Evolutionary conservation across 805 yeast species (phyloP), one percentile per base, ranked within the genome.

Genomic region (Yarrowia deformans): DNA sequence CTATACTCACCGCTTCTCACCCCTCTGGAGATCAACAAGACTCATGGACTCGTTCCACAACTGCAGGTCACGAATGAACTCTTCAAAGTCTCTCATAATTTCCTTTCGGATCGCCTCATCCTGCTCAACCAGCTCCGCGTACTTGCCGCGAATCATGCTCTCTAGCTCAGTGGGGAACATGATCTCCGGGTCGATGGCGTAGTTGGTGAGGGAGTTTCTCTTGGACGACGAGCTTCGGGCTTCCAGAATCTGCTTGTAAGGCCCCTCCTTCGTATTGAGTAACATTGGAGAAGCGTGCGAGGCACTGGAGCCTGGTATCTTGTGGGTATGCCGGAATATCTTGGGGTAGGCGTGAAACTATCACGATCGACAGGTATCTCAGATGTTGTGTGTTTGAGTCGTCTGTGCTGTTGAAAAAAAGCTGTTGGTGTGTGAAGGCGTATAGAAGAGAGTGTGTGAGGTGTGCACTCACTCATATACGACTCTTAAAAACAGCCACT

Each of bases 131-230:
- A 60, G 66, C 52, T 60, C 66, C 8, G 50, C 32, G 19, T 60
- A 60, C 52, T 60, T 60, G 66, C 52, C 66, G 9, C 66, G 50
- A 45, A 60, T 60, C 66, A 60, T 43, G 43, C n/a, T 43, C 52
- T 60, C 66, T 1, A 60, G 52, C 46, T 60, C 66, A 5, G 52
- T 16, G 7, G 66, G 66, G 13, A 60, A 45, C 66, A 60, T 45
- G 40, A 60, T 60, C 12, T 60, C 66, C 3, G 66, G 66, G 34
- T 60, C 52, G 19, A 60, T 45, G 5, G 66, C 66, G 35, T 60
- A 60, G 52, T 45, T 60, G 40, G 52, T 34, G 18, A 60, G 40
- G 10, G 66, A 45, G 52, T 60, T 43, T 4, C 66, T 29, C 19
- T 60, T 60, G 52, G 50, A 18, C 16, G 66, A 43, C 35, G 66